Evolutionary conservation across 1,284 basidiomycete genomes (phyloP), one percentile per base, ranked within the genome.

Genomic region (Tilletia horrida): DNA sequence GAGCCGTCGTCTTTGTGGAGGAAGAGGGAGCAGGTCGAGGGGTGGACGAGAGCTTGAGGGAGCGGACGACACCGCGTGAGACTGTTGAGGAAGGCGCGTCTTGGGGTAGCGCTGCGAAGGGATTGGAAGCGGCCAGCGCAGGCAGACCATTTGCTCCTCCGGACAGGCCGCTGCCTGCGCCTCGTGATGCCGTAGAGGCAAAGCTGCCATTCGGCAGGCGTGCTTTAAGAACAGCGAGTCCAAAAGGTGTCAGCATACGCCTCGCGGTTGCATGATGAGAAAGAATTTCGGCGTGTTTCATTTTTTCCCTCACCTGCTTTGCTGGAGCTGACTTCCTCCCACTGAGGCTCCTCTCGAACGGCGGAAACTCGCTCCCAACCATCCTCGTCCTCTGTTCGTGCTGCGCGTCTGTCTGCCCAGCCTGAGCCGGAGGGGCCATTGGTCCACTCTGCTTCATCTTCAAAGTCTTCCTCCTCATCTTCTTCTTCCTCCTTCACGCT

Each of bases 61-160:
- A 66, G 16, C 55, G 55, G 9, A 40, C 55, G 27, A 40, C 55
- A 29, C 25, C 18, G 55, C 55, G 55, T 11, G 55, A 29, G 18
- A 59, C 27, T 25, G 55, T n/a, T 11, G 69, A 45, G 0, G 68
- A 52, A 3, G 55, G 14, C 11, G 50, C 73, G 66, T 72, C 69
- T 59, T 71, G 66, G 0, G 73, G 73, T 2, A 75, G 70, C 8
- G 73, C 73, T 1, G 71, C 67, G 44, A 75, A 75, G 0, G 73
- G 73, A 62, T 75, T 75, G 67, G 43, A 68, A 42, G 65, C 66
- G 1, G 73, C 73, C 35, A 75, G 67, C 6, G 69, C 67, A 2
- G 67, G 55, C 16, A 29, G 27, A 11, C 25, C 27, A 13, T 23
- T 23, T 18, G 45, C 16, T 4, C 7, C 21, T 48, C 35, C 35